Base-by-base conservation (phyloP, 2,329 filamentous ascomycete species). In the Podosphaera aphanis region DNA sequence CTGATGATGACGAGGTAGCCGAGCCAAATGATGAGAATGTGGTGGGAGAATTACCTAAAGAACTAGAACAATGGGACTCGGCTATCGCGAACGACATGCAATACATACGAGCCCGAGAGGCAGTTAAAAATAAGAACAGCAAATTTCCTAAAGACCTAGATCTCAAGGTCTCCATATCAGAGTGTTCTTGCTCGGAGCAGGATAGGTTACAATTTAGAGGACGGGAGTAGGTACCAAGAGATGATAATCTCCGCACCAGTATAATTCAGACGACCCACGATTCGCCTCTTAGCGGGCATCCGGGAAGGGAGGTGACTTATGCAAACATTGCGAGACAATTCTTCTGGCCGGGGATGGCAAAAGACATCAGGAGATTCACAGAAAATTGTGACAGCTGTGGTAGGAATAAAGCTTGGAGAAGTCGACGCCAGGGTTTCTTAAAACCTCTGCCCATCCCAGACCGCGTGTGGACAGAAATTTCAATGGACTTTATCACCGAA, bases 171-270 rank as follows among this genome's bases (percentile, higher is more conserved):
- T n/a, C n/a, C n/a, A n/a, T n/a, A n/a, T n/a, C n/a, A n/a, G n/a
- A n/a, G n/a, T n/a, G n/a, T n/a, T n/a, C n/a, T n/a, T n/a, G n/a
- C n/a, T n/a, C n/a, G n/a, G n/a, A n/a, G n/a, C n/a, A n/a, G n/a
- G n/a, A n/a, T n/a, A n/a, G n/a, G n/a, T n/a, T n/a, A n/a, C n/a
- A n/a, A n/a, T n/a, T n/a, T n/a, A n/a, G n/a, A n/a, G n/a, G n/a
- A n/a, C n/a, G n/a, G n/a, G n/a, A n/a, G n/a, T n/a, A n/a, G n/a
- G n/a, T n/a, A n/a, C n/a, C n/a, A n/a, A n/a, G n/a, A n/a, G n/a
- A n/a, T n/a, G n/a, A n/a, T n/a, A n/a, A n/a, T n/a, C n/a, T 25
- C 4, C 8, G 23, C 23, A 25, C 4, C 4, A 61, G 62, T 6
- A 18, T 39, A 39, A 39, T 39, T 20, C 36, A 39, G 16, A 18